Conservation (phyloP, 108 stramenopile species). For the Nitzschia putrida region DNA sequence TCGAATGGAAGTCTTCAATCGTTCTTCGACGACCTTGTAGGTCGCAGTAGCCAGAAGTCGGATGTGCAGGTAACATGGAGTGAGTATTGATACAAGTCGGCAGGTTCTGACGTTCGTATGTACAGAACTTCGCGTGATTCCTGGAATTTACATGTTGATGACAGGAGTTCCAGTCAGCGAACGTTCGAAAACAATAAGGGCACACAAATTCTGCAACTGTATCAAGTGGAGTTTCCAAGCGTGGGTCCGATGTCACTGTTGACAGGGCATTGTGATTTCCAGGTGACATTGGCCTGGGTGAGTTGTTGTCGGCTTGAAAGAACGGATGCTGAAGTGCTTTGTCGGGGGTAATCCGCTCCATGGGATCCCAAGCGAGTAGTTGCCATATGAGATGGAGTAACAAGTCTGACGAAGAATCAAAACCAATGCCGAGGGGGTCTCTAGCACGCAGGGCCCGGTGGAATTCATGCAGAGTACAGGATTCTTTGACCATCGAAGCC, state of each 20-base stretch:
- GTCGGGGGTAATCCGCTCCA: conserved; percentile 60
- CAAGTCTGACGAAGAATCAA: conserved; percentile 59
- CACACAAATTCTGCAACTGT: conserved; percentile 61
- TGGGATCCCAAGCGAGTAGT: conserved; percentile 75
- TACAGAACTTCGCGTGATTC: conserved; percentile 82
- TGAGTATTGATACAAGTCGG: conserved; percentile 88
- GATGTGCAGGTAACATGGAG: conserved; percentile 81
- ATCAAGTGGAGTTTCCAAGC: conserved; percentile 52
- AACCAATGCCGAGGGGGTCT: conserved; percentile 81
- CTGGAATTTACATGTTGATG: conserved; percentile 75
- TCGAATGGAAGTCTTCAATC: conserved; percentile 93
- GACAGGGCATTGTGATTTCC: conserved; percentile 68
- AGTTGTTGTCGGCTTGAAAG: conserved; percentile 45
- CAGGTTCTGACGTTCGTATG: conserved; percentile 65
- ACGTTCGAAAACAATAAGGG: conserved; percentile 76
- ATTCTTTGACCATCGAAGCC: conserved; percentile 47
- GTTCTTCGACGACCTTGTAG: conserved; percentile 77
- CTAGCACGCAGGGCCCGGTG: conserved; percentile 72
- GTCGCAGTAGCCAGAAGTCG: conserved; percentile 81
- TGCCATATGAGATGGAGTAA: conserved; percentile 81
- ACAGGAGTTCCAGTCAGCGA: conserved; percentile 82
- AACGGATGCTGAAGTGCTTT: conserved; percentile 79
- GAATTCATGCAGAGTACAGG: conserved; percentile 78
- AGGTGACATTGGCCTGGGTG: conserved; percentile 1
- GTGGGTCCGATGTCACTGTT: conserved; percentile 67